Base-by-base conservation (phyloP, 495 filamentous ascomycete genomes). In the Penicillium malachiteum region DNA sequence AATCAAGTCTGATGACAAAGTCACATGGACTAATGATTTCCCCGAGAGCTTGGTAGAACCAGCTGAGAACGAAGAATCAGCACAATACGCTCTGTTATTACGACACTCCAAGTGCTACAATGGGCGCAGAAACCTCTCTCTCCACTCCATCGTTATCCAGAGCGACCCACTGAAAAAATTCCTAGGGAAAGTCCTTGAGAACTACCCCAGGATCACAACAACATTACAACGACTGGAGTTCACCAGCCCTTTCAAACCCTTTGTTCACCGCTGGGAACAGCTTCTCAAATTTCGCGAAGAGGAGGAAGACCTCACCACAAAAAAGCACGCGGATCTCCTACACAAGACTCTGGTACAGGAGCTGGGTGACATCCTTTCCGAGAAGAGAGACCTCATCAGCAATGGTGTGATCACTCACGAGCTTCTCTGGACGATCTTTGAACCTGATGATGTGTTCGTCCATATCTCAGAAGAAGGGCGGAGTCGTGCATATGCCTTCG, bases 181-280 rank as follows among this genome's bases (percentile, higher is more conserved):
- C 31, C 71, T 89, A 0, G 71, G 70, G 14, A 71, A 73, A 13
- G 78, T 87, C 7, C 69, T 89, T 41, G 73, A 77, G 31, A 80
- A 78, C 18, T 90, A 89, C 60, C 83, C 84, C 3, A 84, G 87
- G 17, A 76, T 89, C 12, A 85, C 85, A 0, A 77, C 81, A 34
- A 79, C 73, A 13, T 67, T 90, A 11, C 70, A 82, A 46, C 78
- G 81, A 0, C 70, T 90, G 5, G 79, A 82, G 44, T 87, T 89
- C 61, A 66, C 66, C 14, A 74, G 73, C 0, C 83, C 82, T 0
- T 89, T 89, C 64, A 68, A 81, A 64, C 81, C 83, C 0, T 81
- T 90, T 37, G 80, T 90, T 37, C 83, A 90, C 67, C 78, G 86
- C 18, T 91, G 87, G 87, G 60, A 73, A 4, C 70, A 78, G 33